Evolutionary conservation across 1,139 yeast genomes (phyloP).

Genomic region (Candida anutae): DNA sequence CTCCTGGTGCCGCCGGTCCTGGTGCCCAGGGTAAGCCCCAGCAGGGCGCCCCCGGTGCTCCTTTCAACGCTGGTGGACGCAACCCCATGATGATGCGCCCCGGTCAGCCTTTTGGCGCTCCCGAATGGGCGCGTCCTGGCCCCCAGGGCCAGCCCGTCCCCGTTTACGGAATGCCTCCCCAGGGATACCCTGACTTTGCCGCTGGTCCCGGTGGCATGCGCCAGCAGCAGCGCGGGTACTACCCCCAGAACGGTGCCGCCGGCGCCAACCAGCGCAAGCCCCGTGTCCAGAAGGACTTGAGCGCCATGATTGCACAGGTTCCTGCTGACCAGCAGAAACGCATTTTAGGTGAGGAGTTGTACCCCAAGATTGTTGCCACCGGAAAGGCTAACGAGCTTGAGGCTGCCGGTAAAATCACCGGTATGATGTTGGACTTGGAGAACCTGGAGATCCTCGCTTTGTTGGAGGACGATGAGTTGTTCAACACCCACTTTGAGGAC

Average conservation of each 20-base stretch:
- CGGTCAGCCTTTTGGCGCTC: slow-evolving; percentile 45
- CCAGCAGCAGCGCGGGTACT: slow-evolving; percentile 32
- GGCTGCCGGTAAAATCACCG: slow-evolving; percentile 98
- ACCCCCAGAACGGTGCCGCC: slow-evolving; percentile 23
- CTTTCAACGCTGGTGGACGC: slow-evolving; percentile 52
- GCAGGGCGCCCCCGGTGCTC: slow-evolving; percentile 23
- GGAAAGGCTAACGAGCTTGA: slow-evolving; percentile 84
- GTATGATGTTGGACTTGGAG: slow-evolving; percentile 97
- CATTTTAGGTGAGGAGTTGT: slow-evolving; percentile 94
- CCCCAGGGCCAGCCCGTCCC: slow-evolving; percentile 79
- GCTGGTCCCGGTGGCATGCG: slow-evolving; percentile 44
- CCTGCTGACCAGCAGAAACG: slow-evolving; percentile 93
- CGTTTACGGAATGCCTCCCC: slow-evolving; percentile 81
- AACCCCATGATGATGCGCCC: slow-evolving; percentile 83
- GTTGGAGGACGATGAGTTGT: slow-evolving; percentile 83
- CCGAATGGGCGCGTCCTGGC: slow-evolving; percentile 71
- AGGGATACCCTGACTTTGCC: slow-evolving; percentile 52
- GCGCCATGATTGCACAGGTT: slow-evolving; percentile 53
- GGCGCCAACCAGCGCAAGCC: slow-evolving; percentile 22
- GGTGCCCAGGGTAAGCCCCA: slow-evolving; percentile 32
- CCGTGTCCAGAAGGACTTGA: slow-evolving; percentile 37
- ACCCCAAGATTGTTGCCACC: slow-evolving; percentile 87
- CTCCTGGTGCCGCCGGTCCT: slow-evolving; percentile 55
- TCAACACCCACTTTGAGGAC: slow-evolving; percentile 89
- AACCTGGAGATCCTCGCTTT: slow-evolving; percentile 84